phyloP scores from a whole-genome alignment of 73 alveolate genomes.

The Stentor coeruleus region DNA sequence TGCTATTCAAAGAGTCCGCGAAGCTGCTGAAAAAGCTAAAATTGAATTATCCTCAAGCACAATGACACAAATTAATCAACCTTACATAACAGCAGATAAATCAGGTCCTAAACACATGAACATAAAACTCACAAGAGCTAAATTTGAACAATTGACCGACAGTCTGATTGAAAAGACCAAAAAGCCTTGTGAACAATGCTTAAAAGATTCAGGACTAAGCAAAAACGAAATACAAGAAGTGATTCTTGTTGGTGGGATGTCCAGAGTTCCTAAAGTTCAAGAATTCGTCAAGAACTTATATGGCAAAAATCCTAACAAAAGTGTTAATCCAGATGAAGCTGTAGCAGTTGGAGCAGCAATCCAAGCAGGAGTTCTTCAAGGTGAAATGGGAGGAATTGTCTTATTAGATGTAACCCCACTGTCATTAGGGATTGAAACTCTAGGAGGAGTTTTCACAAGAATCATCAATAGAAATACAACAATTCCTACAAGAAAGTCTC shows the following conservation, averaged over 20 bases:
- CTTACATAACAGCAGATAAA: constrained; percentile 72
- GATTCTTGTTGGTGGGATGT: constrained; percentile 83
- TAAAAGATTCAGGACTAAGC: constrained; percentile 62
- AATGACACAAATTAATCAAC: constrained; percentile 80
- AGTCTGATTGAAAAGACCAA: constrained; percentile 65
- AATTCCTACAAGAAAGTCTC: constrained; percentile 86
- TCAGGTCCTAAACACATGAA: constrained; percentile 47
- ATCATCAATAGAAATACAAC: constrained; percentile 89
- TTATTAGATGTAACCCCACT: constrained; percentile 88
- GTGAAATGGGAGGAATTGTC: constrained; percentile 80
- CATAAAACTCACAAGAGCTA: constrained; percentile 58
- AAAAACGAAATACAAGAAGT: constrained; percentile 63
- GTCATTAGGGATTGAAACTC: constrained; percentile 87
- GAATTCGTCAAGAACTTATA: constrained; percentile 73
- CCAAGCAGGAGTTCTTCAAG: constrained; percentile 77
- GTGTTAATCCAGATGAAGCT: constrained; percentile 98
- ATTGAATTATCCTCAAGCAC: constrained; percentile 72
- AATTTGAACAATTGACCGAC: constrained; percentile 57
- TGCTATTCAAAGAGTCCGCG: constrained; percentile 88
- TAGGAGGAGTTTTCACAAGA: constrained; percentile 85
- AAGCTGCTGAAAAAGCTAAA: constrained; percentile 96
- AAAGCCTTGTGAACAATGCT: constrained; percentile 62
- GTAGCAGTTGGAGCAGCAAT: constrained; percentile 95
- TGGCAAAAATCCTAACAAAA: constrained; percentile 73
- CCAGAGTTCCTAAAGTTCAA: constrained; percentile 70